Conservation (phyloP, 2,329 filamentous ascomycete genomes). For the Colletotrichum sp. region DNA sequence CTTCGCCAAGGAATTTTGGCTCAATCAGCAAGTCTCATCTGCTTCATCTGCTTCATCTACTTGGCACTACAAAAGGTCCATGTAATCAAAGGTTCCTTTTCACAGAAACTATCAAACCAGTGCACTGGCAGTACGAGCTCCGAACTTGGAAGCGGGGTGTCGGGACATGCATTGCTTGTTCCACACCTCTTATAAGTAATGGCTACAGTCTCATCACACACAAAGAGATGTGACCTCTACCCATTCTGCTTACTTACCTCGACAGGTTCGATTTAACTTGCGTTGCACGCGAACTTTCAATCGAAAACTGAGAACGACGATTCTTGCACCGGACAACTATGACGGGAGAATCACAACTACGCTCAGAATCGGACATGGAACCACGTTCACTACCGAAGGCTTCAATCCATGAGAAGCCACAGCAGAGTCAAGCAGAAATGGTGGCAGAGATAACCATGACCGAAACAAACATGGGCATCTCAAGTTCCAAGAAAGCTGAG, state of each 20-base stretch:
- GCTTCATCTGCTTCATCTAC: background rate
- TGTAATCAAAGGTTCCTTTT: background rate
- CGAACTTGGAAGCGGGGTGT: background rate
- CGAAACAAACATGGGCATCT: background rate
- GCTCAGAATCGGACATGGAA: background rate
- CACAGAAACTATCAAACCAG: background rate
- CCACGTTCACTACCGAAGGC: background rate
- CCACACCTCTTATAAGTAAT: background rate
- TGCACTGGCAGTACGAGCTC: background rate
- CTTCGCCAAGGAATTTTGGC: background rate
- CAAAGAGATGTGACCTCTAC: accelerated
- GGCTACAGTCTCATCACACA: background rate
- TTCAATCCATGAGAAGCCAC: background rate
- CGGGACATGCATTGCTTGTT: background rate
- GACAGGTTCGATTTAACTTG: accelerated
- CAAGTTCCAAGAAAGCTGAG: background rate
- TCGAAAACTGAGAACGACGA: accelerated
- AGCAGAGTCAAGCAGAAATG: background rate
- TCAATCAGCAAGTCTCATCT: background rate
- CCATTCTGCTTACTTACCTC: background rate
- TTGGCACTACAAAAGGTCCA: background rate
- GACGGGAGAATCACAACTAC: background rate
- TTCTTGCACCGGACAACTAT: background rate
- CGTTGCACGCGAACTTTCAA: background rate
- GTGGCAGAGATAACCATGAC: background rate